Evolutionary conservation across 2,329 filamentous ascomycete species (phyloP), one percentile per base, ranked within the genome.

Genomic region (Epichloe coenophiala): DNA sequence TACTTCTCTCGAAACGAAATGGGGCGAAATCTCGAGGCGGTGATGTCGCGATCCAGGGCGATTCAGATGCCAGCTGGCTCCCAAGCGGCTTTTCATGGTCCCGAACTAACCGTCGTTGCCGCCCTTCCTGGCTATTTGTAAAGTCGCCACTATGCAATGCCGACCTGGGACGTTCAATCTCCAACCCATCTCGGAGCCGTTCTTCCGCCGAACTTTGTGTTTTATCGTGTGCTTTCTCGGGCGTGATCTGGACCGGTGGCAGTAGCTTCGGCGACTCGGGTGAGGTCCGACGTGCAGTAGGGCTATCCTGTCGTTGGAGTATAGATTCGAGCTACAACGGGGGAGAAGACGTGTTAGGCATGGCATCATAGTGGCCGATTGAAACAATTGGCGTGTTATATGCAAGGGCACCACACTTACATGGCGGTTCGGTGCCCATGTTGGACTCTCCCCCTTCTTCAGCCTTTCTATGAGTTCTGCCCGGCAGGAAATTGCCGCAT

Each of bases 141-240:
- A 86, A 86, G 60, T 84, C 77, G 4, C 82, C 82, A 54, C 77
- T 80, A 57, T 86, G 82, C 11, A 85, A 68, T 44, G 82, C 82
- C 35, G 91, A 97, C 50, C 86, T 76, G 45, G 91, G 91, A 48
- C 90, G 78, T 64, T 90, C 84, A 55, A 95, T 91, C 55, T 80
- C 77, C 55, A 78, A 62, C 5, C 81, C 77, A 52, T 78, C 72
- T 53, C 71, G 70, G 44, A 77, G 58, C 54, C 71, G 70, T 52
- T 72, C 68, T 44, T 70, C 66, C 7, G 58, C 52, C 19, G 59
- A 53, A 36, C 58, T 53, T 17, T 38, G 27, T 15, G 57, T 54
- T 41, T 61, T 60, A 38, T 58, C 59, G 42, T 52, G 60, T 15
- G 35, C 13, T 56, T 68, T 74, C 54, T 74, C 72, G 3, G 73